Evolutionary conservation across 768 basidiomycete genomes (phyloP).

Genomic region (Pleurotus citrinopileatus): DNA sequence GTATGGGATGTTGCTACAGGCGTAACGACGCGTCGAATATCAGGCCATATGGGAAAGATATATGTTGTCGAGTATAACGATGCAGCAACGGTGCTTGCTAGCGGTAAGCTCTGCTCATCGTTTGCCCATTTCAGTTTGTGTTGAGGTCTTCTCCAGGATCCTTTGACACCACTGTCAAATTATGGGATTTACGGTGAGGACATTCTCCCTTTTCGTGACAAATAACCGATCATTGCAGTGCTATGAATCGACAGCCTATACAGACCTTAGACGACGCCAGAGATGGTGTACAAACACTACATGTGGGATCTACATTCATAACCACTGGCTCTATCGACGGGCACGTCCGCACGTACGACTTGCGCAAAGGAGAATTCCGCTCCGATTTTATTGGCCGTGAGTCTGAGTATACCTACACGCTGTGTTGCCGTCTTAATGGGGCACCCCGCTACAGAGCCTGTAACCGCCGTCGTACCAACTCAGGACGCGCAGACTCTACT

Average conservation of each 20-base stretch:
- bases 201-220: neutral
- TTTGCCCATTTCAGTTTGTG: neutral
- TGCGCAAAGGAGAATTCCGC: slow-evolving; percentile 88
- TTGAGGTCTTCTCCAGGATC: slow-evolving; percentile 54
- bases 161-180: slow-evolving; percentile 84
- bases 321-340: slow-evolving; percentile 90
- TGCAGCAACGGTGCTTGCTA: slow-evolving; percentile 84
- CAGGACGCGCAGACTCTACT: slow-evolving; percentile 79
- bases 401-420: slow-evolving; percentile 26
- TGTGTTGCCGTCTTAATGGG: slow-evolving; percentile 8
- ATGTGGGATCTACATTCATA: slow-evolving; percentile 64
- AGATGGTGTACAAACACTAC: slow-evolving; percentile 81
- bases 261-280: slow-evolving; percentile 87
- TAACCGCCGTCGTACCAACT: slow-evolving; percentile 80
- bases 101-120: slow-evolving; percentile 49
- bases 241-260: slow-evolving; percentile 81
- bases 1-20: slow-evolving; percentile 95
- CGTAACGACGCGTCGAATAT: slow-evolving; percentile 74
- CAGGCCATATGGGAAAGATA: slow-evolving; percentile 90
- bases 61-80: slow-evolving; percentile 88
- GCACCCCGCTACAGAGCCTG: slow-evolving; percentile 57
- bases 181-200: slow-evolving; percentile 88
- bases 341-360: slow-evolving; percentile 88
- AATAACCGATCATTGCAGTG: slow-evolving; percentile 33
- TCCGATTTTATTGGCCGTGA: slow-evolving; percentile 89